These are phyloP conservation scores for Perkinsus olseni DNA, from an alignment of 169 alveolate genomes.

Conservation along the genomic window DNA sequence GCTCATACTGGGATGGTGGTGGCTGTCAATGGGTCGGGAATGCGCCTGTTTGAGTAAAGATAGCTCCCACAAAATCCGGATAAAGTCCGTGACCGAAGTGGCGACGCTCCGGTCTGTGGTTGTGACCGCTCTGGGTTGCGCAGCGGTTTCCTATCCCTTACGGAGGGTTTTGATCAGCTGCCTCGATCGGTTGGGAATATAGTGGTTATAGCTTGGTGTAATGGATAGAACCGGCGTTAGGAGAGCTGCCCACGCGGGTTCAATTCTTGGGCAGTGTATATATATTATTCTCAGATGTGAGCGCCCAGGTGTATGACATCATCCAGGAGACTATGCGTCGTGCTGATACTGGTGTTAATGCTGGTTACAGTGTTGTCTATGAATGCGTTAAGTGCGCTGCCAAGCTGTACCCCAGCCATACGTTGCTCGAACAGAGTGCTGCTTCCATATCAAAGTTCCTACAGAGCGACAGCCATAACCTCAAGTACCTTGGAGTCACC, in stretches of 20 bases:
- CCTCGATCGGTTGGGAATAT: too few relatives aligned
- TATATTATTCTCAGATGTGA: neutral
- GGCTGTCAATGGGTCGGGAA: too few relatives aligned
- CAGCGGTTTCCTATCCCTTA: too few relatives aligned
- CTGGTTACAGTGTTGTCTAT: constrained; percentile 83
- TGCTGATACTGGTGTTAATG: constrained; percentile 28
- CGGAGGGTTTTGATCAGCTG: too few relatives aligned
- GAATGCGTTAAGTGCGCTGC: constrained; percentile 80
- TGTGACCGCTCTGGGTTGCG: too few relatives aligned
- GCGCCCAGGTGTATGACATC: neutral
- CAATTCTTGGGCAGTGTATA: neutral
- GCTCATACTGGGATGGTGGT: too few relatives aligned
- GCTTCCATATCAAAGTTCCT: constrained; percentile 69
- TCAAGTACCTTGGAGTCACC: constrained; percentile 82
- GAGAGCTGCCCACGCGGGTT: neutral
- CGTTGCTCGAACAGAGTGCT: constrained; percentile 78
- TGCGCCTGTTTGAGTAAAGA: too few relatives aligned
- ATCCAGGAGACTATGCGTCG: neutral
- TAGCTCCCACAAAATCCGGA: too few relatives aligned
- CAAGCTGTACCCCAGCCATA: constrained; percentile 70
- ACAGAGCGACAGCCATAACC: constrained; percentile 73
- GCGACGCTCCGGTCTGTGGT: too few relatives aligned
- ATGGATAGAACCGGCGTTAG: too few relatives aligned
- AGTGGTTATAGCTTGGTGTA: too few relatives aligned
- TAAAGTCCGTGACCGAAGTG: too few relatives aligned